These are phyloP conservation scores for Chaetomidium leptoderma DNA, from an alignment of 495 filamentous ascomycete genomes.

Conservation along the genomic window DNA sequence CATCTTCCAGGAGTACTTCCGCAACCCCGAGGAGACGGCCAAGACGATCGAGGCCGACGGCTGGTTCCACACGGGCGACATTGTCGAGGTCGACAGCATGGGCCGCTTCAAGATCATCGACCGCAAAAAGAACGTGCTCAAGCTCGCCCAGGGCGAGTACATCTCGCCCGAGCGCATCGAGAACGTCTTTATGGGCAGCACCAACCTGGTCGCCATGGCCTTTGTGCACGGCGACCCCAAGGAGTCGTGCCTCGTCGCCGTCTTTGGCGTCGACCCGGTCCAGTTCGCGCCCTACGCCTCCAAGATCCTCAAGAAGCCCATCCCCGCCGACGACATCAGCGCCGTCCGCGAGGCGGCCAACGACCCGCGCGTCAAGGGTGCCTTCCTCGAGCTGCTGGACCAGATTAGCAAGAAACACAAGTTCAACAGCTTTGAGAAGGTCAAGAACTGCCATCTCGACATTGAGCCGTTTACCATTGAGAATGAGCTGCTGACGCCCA, in stretches of 20 bases:
- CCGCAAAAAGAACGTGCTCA: slow-evolving; percentile 96
- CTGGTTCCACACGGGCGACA: slow-evolving; percentile 96
- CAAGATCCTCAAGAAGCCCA: slow-evolving; percentile 64
- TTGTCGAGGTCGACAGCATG: slow-evolving; percentile 72
- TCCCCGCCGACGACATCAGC: slow-evolving; percentile 58
- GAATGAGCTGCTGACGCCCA: slow-evolving; percentile 91
- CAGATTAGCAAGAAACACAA: slow-evolving; percentile 75
- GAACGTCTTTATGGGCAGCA: slow-evolving; percentile 81
- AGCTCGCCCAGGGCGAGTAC: slow-evolving; percentile 96
- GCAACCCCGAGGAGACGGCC: slow-evolving; percentile 78
- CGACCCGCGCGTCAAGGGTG: slow-evolving; percentile 65
- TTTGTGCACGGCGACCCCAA: slow-evolving; percentile 90
- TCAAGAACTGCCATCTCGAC: slow-evolving; percentile 68
- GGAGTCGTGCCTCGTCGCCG: slow-evolving; percentile 75
- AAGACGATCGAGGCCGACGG: slow-evolving; percentile 82
- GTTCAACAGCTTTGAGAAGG: slow-evolving; percentile 84
- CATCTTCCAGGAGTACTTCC: slow-evolving; percentile 81
- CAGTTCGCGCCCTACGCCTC: slow-evolving; percentile 73
- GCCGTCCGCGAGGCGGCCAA: slow-evolving; percentile 61
- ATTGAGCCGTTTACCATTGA: slow-evolving; percentile 91
- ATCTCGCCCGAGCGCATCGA: slow-evolving; percentile 96
- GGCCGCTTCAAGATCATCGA: slow-evolving; percentile 93
- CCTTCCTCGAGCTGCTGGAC: slow-evolving; percentile 75
- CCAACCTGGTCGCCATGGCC: slow-evolving; percentile 68
- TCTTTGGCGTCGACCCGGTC: slow-evolving; percentile 83